Percentiles rank a stretch among this genome's conserved stretches.
Evolutionary conservation across 228 moss, liverwort and hornwort genomes (phyloP).

Genomic region (Sphagnum fallax): DNA sequence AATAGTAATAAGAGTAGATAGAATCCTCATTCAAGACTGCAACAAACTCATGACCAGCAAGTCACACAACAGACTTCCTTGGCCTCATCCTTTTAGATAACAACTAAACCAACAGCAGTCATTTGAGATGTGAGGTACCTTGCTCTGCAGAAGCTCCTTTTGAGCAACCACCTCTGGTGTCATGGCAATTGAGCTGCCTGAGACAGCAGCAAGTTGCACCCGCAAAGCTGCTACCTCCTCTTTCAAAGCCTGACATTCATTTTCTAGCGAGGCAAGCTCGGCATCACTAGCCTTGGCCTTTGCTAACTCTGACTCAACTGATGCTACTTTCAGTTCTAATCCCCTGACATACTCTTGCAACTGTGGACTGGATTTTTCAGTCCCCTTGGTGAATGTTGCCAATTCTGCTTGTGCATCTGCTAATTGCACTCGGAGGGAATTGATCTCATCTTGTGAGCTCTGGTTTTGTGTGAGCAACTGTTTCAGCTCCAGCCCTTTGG

Average conservation of each 20-base stretch:
- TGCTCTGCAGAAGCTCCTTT: slow-evolving; percentile 31
- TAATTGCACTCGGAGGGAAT: slow-evolving; percentile 32
- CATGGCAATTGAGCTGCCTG: slow-evolving; percentile 10
- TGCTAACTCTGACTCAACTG: slow-evolving; percentile 50
- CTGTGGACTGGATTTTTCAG: slow-evolving; percentile 35
- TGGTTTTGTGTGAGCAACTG: slow-evolving; percentile 36
- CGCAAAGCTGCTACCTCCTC: slow-evolving; percentile 48
- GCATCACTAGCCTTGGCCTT: slow-evolving; percentile 35
- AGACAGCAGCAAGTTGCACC: slow-evolving; percentile 25
- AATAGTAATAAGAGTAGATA: too few species aligned
- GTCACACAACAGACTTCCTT: too few species aligned
- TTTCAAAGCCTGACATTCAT: slow-evolving; percentile 37
- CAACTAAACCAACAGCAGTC: too few species aligned
- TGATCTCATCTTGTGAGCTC: slow-evolving; percentile 58
- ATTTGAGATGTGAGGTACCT: slow-evolving; percentile 15
- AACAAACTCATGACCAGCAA: too few species aligned
- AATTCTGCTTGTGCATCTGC: slow-evolving; percentile 50
- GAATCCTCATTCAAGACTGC: background rate
- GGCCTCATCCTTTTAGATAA: too few species aligned
- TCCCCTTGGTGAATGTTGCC: slow-evolving; percentile 18
- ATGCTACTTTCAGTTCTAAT: slow-evolving; percentile 56
- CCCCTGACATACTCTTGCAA: slow-evolving; percentile 53
- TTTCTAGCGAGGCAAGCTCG: slow-evolving; percentile 41
- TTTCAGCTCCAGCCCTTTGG: slow-evolving; percentile 15
- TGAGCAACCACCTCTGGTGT: slow-evolving; percentile 15